Conservation (phyloP, 169 alveolate species). For the Plasmodium malariae region DNA sequence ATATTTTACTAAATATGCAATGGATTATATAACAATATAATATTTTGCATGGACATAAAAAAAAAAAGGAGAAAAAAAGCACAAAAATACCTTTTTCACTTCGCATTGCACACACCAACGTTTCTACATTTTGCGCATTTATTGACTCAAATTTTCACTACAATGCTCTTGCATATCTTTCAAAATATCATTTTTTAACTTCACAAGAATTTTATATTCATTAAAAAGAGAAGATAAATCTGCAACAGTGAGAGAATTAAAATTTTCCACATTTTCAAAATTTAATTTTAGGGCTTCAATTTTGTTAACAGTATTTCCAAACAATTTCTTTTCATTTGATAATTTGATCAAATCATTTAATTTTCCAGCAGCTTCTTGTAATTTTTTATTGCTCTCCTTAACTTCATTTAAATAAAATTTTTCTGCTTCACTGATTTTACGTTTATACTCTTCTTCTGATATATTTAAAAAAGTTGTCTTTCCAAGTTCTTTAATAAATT, state of each 20-base stretch:
- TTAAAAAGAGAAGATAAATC: conserved; percentile 29
- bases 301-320: conserved; percentile 29
- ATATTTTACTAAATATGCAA: too few relatives aligned
- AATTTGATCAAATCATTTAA: conserved; percentile 46
- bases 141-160: neutral
- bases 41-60: too few relatives aligned
- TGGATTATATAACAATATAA: too few relatives aligned
- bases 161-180: conserved; percentile 38
- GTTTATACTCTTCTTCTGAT: conserved; percentile 76
- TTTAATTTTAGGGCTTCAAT: conserved; percentile 27
- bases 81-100: too few relatives aligned
- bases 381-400: conserved; percentile 63
- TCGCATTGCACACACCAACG: neutral
- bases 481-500: conserved; percentile 79
- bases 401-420: conserved; percentile 60
- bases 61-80: too few relatives aligned
- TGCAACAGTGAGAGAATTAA: conserved; percentile 32
- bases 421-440: conserved; percentile 62
- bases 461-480: conserved; percentile 71
- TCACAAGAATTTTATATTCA: conserved; percentile 64
- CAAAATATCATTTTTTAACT: conserved; percentile 43
- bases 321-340: conserved; percentile 46
- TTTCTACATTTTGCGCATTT: neutral
- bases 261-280: conserved; percentile 26
- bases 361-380: conserved; percentile 74